Evolutionary conservation across 345 rosid genomes (phyloP).

Genomic region (Turnera subulata): DNA sequence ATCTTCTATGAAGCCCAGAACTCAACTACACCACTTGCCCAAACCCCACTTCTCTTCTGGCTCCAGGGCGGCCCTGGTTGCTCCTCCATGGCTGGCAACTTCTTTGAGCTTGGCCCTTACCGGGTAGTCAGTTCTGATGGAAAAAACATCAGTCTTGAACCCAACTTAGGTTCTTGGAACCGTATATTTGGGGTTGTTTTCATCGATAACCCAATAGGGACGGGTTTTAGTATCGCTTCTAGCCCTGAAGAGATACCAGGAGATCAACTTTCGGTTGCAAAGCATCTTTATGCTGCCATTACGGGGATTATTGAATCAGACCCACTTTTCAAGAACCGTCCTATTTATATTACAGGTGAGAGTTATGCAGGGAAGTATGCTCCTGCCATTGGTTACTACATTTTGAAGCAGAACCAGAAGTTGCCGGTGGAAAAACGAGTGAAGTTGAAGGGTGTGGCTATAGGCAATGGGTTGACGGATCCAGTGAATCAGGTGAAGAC

Average conservation of each 20-base stretch:
- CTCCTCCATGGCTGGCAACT: constrained; percentile 80
- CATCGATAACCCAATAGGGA: constrained; percentile 71
- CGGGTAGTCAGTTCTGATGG: constrained; percentile 19
- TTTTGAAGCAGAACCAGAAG: constrained; percentile 38
- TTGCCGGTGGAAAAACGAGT: constrained; percentile 27
- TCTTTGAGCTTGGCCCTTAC: constrained; percentile 81
- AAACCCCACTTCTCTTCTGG: constrained; percentile 68
- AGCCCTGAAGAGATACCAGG: constrained; percentile 20
- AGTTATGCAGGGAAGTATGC: constrained; percentile 79
- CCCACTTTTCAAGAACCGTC: constrained; percentile 40
- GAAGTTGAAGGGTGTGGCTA: constrained; percentile 58
- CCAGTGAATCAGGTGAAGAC: constrained; percentile 51
- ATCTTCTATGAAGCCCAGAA: constrained; percentile 65
- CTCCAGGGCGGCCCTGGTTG: constrained; percentile 89
- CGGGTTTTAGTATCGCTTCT: constrained; percentile 27
- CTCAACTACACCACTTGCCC: constrained; percentile 29
- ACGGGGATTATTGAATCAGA: constrained; percentile 39
- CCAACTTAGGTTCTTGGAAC: constrained; percentile 70
- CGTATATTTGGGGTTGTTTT: constrained; percentile 65
- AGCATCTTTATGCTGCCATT: constrained; percentile 56
- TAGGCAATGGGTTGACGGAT: constrained; percentile 75
- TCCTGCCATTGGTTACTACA: constrained; percentile 68
- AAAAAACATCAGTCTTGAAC: constrained; percentile 13
- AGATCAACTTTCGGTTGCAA: constrained; percentile 49
- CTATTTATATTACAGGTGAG: constrained; percentile 63